A percentile compares a stretch with the other conserved stretches of the same genome.
These are phyloP conservation scores for Erysimum pusillum DNA, from an alignment of 441 rosid genomes.

Conservation along the genomic window DNA sequence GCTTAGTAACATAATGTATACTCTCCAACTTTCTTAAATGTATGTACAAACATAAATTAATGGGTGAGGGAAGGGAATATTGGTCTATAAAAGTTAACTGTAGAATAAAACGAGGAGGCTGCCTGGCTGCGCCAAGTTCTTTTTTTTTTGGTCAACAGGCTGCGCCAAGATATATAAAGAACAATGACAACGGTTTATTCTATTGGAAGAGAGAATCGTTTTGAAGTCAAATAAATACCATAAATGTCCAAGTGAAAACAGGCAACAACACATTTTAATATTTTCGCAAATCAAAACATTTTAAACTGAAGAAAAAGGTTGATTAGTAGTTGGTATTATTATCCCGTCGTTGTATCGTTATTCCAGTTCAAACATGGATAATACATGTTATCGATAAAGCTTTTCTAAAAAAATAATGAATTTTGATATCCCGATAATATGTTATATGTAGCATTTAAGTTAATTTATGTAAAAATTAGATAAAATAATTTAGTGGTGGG, in stretches of 20 bases:
- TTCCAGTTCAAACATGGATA: background rate
- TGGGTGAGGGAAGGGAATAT: background rate
- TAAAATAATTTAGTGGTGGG: background rate
- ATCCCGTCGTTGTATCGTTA: background rate
- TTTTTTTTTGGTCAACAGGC: no score
- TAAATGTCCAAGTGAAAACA: slow-evolving; percentile 19
- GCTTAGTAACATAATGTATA: background rate
- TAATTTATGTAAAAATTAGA: background rate
- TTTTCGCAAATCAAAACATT: slow-evolving; percentile 2
- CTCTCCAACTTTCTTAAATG: background rate
- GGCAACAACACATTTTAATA: slow-evolving; percentile 6
- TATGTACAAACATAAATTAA: background rate
- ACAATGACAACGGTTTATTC: background rate
- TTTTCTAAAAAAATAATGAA: background rate
- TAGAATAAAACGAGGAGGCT: slow-evolving; percentile 34
- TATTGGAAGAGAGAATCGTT: background rate
- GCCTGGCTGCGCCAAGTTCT: no score
- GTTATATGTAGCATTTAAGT: background rate
- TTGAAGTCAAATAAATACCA: background rate
- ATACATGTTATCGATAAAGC: background rate
- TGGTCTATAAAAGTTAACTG: background rate
- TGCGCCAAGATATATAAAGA: slow-evolving; percentile 20
- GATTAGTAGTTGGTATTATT: background rate
- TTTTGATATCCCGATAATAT: background rate
- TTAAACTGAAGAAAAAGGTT: background rate